Evolutionary conservation across 352 stramenopile genomes (phyloP).

Genomic region (Globisporangium echinulatum): DNA sequence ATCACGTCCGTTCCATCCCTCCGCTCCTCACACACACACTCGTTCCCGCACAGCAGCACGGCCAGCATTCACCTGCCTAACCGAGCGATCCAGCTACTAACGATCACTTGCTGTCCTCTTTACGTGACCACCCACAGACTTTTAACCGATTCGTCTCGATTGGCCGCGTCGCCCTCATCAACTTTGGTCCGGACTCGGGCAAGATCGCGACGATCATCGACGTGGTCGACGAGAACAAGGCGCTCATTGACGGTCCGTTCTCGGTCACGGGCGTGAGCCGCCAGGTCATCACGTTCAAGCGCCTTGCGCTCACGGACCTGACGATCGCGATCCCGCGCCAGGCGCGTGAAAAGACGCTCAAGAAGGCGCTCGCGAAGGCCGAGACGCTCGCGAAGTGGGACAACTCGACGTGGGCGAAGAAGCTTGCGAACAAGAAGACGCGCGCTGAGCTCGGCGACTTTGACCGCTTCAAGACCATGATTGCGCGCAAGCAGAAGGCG

Average conservation of each 20-base stretch:
- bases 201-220: constrained; percentile 99
- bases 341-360: constrained; percentile 92
- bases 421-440: constrained; percentile 95
- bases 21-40: background rate
- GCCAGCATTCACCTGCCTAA: background rate
- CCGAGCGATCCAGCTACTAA: background rate
- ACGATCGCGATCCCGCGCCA: constrained; percentile 94
- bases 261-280: constrained; percentile 94
- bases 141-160: constrained; percentile 99
- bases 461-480: constrained; percentile 99
- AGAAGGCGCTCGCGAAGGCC: constrained; percentile 83
- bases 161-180: constrained; percentile 98
- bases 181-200: constrained; percentile 96
- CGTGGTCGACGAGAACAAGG: constrained; percentile 99
- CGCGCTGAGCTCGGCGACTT: constrained; percentile 95
- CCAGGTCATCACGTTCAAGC: constrained; percentile 98
- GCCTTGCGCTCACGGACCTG: constrained; percentile 96
- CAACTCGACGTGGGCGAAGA: constrained; percentile 96
- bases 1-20: background rate
- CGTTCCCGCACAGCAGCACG: background rate
- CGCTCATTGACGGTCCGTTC: constrained; percentile 95
- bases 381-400: constrained; percentile 95
- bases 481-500: constrained; percentile 98
- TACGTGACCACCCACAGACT: constrained; percentile 41
- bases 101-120: constrained; percentile 1